phyloP scores from a whole-genome alignment of 352 stramenopile species.

The Globisporangium okanoganense region DNA sequence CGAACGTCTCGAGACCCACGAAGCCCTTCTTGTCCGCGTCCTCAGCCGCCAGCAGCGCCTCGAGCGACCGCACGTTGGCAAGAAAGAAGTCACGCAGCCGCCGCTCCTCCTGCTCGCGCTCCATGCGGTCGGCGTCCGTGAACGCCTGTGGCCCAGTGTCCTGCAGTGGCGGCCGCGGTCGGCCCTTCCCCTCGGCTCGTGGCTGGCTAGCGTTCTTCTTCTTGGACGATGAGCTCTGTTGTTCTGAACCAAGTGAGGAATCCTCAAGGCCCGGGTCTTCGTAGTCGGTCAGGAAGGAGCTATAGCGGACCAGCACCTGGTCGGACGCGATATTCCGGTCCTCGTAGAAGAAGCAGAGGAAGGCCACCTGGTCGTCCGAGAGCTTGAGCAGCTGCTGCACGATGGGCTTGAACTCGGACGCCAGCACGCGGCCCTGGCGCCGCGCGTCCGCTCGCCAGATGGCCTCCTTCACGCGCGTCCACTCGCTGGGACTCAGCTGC shows the following conservation, averaged over 20 bases:
- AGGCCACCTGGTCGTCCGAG: constrained; percentile 60
- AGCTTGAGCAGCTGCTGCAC: constrained; percentile 43
- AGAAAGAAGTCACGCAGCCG: constrained; percentile 42
- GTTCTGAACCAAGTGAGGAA: constrained; percentile 10
- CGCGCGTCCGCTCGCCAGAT: constrained; percentile 40
- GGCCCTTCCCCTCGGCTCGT: constrained; percentile 22
- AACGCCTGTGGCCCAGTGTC: not conserved
- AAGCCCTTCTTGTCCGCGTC: constrained; percentile 55
- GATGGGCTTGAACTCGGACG: constrained; percentile 38
- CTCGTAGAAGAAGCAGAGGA: constrained; percentile 78
- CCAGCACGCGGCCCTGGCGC: constrained; percentile 48
- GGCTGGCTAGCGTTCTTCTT: constrained; percentile 5
- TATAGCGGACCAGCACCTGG: constrained; percentile 60
- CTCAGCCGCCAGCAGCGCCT: constrained; percentile 28
- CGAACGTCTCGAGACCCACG: constrained; percentile 38
- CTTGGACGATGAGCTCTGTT: not conserved
- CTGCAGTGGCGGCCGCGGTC: constrained; percentile 16
- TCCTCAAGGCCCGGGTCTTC: constrained; percentile 56
- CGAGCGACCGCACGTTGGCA: constrained; percentile 34
- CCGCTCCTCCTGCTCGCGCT: constrained; percentile 31
- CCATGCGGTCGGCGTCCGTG: constrained; percentile 14
- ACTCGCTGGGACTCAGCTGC: constrained; percentile 33
- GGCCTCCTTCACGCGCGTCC: constrained; percentile 50
- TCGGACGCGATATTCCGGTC: constrained; percentile 59
- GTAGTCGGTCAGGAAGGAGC: constrained; percentile 70